phyloP scores from a whole-genome alignment of 2,329 filamentous ascomycete genomes.

The Penicillium crustosum region DNA sequence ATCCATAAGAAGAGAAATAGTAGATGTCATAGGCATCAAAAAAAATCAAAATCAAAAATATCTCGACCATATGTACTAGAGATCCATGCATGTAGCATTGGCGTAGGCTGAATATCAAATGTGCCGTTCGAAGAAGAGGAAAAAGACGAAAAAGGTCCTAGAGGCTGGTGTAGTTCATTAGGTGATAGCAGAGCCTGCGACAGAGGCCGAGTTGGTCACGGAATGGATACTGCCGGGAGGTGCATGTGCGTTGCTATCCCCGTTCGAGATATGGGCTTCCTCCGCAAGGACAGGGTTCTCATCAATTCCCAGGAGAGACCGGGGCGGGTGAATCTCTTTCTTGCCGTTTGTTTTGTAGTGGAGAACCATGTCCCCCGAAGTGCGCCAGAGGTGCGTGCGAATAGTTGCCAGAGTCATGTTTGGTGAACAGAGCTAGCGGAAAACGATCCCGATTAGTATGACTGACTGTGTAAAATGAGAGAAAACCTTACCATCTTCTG shows the following conservation, averaged over 20 bases:
- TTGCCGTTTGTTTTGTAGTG: constrained; percentile 91
- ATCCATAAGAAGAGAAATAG: background rate
- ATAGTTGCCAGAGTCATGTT: constrained; percentile 94
- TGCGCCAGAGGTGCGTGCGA: constrained; percentile 89
- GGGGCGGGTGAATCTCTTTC: constrained; percentile 51
- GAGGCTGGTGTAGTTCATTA: background rate
- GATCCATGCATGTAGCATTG: background rate
- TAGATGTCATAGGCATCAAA: background rate
- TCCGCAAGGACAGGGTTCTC: constrained; percentile 14
- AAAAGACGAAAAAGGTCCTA: background rate
- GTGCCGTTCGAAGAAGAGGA: background rate
- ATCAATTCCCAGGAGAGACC: constrained; percentile 18
- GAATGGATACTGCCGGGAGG: constrained; percentile 34
- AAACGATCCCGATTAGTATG: constrained; percentile 22
- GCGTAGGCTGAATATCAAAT: background rate
- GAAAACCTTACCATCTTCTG: constrained; percentile 72
- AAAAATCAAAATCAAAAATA: background rate
- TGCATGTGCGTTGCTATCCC: constrained; percentile 24
- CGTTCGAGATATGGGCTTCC: constrained; percentile 20
- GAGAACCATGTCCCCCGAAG: constrained; percentile 86
- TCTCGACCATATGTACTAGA: constrained; percentile 9
- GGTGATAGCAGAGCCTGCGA: constrained; percentile 20
- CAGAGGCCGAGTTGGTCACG: constrained; percentile 32
- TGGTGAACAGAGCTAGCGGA: constrained; percentile 56
- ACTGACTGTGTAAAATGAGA: background rate